These are phyloP conservation scores for Cystofilobasidium bisporidii DNA, from an alignment of 768 basidiomycete genomes.

Conservation along the genomic window DNA sequence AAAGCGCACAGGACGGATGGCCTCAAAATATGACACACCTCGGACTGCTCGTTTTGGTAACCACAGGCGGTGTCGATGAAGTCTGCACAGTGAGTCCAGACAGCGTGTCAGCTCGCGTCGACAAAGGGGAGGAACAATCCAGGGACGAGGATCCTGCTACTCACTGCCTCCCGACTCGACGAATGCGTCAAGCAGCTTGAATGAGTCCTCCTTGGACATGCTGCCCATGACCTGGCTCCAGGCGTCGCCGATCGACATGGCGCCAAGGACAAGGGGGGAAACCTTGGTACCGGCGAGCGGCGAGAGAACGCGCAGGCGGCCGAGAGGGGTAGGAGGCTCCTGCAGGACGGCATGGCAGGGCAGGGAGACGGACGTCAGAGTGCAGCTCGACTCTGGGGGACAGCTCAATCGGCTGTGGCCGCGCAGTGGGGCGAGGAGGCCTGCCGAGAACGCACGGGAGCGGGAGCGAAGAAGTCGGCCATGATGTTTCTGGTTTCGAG, in stretches of 20 bases:
- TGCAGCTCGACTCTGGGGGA: too few species aligned
- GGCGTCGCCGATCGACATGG: constrained; percentile 22
- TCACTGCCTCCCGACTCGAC: neutral
- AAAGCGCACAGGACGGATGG: neutral
- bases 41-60: constrained; percentile 27
- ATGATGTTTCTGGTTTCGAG: too few species aligned
- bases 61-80: constrained; percentile 27
- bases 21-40: too few species aligned
- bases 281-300: constrained; percentile 22
- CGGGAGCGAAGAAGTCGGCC: neutral
- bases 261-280: constrained; percentile 23
- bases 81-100: neutral
- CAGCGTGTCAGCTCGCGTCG: too few species aligned
- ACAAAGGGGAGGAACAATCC: too few species aligned
- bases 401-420: neutral
- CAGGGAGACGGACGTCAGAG: too few species aligned
- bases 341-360: neutral
- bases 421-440: neutral
- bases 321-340: constrained; percentile 1
- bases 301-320: constrained; percentile 17
- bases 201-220: constrained; percentile 20
- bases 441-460: neutral
- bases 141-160: too few species aligned
- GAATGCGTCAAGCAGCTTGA: constrained; percentile 23
- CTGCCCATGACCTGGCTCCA: constrained; percentile 19